Evolutionary conservation across 2,329 filamentous ascomycete genomes (phyloP), one percentile per base, ranked within the genome.

Genomic region (Aspergillus tamarii): DNA sequence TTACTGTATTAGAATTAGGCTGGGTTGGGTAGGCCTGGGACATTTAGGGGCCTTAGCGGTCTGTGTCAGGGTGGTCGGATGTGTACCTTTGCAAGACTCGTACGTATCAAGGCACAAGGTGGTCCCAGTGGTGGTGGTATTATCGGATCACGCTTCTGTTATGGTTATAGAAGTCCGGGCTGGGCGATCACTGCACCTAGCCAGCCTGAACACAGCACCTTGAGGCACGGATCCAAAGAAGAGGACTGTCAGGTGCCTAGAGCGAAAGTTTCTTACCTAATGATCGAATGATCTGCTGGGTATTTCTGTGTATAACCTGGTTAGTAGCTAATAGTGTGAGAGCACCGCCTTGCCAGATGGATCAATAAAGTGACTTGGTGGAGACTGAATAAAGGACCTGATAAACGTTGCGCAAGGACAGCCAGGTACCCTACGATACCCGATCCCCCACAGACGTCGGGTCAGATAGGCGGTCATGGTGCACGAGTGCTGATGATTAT

Each of bases 311-410:
- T 23, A 55, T 36, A 39, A 23, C 52, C 21, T 55, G 52, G 32
- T 39, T 14, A 36, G 52, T 16, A 39, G n/a, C 32, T 34, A 55
- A 55, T 55, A 55, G 54, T 56, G 32, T 26, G 54, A 10, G 10
- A 36, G 39, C 45, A 53, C 52, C 16, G 26, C 53, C 32, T 21
- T n/a, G 34, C 32, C 30, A 53, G 46, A 59, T 41, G 45, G 32
- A 64, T 66, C 61, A 69, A 70, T 66, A 68, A 61, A 66, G 60
- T 69, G 67, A 68, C 66, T 63, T 66, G 54, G 54, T 60, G 32
- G 30, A 48, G 66, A 67, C 67, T 67, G 36, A 23, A 30, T 9
- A 39, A 21, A 36, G 54, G 57, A 59, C 57, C 26, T 48, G 32
- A 60, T 57, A 57, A 58, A 46, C 60, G 56, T 57, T 57, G 56